Base-by-base conservation (phyloP, 192 early-diverging fungal genomes). In the Powellomyces hirtus region DNA sequence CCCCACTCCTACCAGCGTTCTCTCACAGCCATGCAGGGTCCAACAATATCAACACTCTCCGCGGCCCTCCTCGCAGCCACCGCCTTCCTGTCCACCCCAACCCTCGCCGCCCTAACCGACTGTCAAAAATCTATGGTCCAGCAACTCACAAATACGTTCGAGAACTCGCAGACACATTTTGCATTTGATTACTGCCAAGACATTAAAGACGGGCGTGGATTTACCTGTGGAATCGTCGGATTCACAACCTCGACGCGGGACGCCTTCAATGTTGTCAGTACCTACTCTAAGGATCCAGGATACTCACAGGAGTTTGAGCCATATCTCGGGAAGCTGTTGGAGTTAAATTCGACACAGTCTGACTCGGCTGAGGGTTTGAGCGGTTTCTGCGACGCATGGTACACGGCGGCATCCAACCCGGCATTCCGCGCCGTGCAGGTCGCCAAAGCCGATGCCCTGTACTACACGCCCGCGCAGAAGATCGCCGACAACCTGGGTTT, bases 221-320 rank as follows among this genome's bases (percentile, higher is more conserved):
- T 68, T 40, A 75, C 78, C 11, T 72, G 65, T 29, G 83, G 83
- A 20, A 79, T 85, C 58, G 79, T 78, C 3, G 79, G 78, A 1
- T 85, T 85, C 67, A 79, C 76, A 38, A 77, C 83, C 35, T 72
- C 73, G 27, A 85, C 84, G 1, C 60, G 49, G 31, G 84, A 85
- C 45, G 84, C 77, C 0, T 78, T 71, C 73, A 18, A 70, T n/a
- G 75, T 85, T 8, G 68, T 85, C 51, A 44, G 77, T 38, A 38
- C 58, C 6, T 83, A 83, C 73, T 63, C 70, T 52, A 62, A 70
- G 33, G 49, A 66, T 3, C 66, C 77, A 29, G 73, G 75, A 2
- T 66, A 71, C 49, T 52, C 27, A 6, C 64, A 69, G 20, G 74
- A 75, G 22, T 81, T 83, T 37, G 62, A 45, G 14, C 60, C 72